These are phyloP conservation scores for Cladorrhinum sp. DNA, from an alignment of 2,329 filamentous ascomycete species.

Conservation along the genomic window DNA sequence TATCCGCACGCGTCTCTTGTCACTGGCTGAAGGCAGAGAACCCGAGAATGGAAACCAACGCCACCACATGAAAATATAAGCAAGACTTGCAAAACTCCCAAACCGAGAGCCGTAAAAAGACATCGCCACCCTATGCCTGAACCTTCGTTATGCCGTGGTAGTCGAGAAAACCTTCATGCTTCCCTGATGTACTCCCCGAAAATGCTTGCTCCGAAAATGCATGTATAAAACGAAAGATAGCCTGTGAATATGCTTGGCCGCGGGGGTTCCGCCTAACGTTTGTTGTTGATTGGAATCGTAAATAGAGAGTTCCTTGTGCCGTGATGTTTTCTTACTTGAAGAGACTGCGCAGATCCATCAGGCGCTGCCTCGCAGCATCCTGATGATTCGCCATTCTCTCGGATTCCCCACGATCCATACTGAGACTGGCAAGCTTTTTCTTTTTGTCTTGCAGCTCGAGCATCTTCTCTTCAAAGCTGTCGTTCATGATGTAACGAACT, in stretches of 20 bases:
- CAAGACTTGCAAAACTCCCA: not conserved
- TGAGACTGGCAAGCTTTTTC: constrained; percentile 82
- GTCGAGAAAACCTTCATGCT: too few species aligned
- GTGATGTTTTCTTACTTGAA: constrained; percentile 38
- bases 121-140: not conserved
- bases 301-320: too few species aligned
- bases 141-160: not conserved
- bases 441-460: constrained; percentile 87
- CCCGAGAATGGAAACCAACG: not conserved
- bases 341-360: constrained; percentile 55
- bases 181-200: not conserved
- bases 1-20: not conserved
- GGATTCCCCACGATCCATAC: constrained; percentile 66
- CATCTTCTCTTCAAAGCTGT: constrained; percentile 94
- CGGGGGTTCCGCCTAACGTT: too few species aligned
- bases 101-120: not conserved
- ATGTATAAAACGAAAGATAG: not conserved
- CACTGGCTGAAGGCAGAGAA: not conserved
- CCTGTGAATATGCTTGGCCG: too few species aligned
- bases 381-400: constrained; percentile 38
- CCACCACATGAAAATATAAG: not conserved
- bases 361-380: constrained; percentile 45
- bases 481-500: constrained; percentile 82
- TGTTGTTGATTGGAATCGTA: too few species aligned
- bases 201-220: not conserved